A percentile compares a stretch with the other conserved stretches of the same genome.
phyloP scores from a whole-genome alignment of 306 rosid species.

The Sesbania bispinosa region DNA sequence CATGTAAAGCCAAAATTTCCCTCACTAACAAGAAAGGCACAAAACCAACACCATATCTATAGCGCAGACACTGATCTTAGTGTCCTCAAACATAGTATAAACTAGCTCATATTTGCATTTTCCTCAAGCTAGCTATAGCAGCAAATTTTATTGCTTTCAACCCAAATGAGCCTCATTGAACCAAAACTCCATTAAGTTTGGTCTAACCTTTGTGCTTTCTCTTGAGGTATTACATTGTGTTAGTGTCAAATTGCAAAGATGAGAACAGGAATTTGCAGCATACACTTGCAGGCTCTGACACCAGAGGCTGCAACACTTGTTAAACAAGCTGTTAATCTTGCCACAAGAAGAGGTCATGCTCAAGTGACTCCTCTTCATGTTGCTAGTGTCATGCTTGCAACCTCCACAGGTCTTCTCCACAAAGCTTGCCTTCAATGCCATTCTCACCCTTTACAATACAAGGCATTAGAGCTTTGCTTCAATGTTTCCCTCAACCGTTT shows the following conservation, averaged over 20 bases:
- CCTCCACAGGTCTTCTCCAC: conserved; percentile 61
- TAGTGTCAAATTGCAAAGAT: too few species aligned
- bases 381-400: conserved; percentile 82
- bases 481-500: conserved; percentile 88
- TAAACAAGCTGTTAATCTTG: conserved; percentile 69
- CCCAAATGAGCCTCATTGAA: conserved; percentile 18
- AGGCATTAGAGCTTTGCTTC: conserved; percentile 91
- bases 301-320: conserved; percentile 63
- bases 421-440: conserved; percentile 83
- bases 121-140: neutral
- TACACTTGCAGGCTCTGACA: conserved; percentile 71
- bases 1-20: conserved; percentile 77
- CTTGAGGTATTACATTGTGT: too few species aligned
- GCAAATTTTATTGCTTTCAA: too few species aligned
- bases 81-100: too few species aligned
- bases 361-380: conserved; percentile 98
- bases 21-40: conserved; percentile 96
- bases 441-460: conserved; percentile 90
- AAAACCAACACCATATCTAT: conserved; percentile 43
- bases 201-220: neutral
- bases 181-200: conserved; percentile 7
- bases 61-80: too few species aligned
- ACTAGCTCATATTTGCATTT: too few species aligned
- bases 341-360: conserved; percentile 79
- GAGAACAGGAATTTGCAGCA: conserved; percentile 78